Evolutionary conservation across 2,329 filamentous ascomycete genomes (phyloP).

Genomic region (Torrubiella hemipterigena): DNA sequence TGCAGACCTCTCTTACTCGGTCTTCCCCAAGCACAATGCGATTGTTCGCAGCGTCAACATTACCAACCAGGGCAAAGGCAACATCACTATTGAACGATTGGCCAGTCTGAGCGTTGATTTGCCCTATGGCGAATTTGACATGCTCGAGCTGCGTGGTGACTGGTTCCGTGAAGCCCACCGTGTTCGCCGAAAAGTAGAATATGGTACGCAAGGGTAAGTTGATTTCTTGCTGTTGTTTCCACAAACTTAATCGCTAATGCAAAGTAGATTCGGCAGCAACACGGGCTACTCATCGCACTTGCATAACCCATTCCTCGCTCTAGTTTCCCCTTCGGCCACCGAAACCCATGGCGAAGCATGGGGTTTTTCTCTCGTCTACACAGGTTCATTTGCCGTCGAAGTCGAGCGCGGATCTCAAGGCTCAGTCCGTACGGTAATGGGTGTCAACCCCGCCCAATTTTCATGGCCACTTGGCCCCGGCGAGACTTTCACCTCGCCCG

Average conservation of each 20-base stretch:
- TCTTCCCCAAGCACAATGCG: constrained; percentile 50
- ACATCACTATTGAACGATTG: constrained; percentile 42
- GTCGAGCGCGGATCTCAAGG: constrained; percentile 52
- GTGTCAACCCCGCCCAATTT: constrained; percentile 48
- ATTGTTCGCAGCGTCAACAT: constrained; percentile 49
- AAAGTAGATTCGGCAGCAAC: constrained; percentile 42
- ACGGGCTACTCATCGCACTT: constrained; percentile 51
- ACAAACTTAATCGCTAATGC: not conserved
- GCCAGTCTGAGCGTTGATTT: constrained; percentile 51
- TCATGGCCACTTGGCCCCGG: constrained; percentile 45
- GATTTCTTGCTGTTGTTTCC: not conserved
- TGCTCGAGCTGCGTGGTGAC: constrained; percentile 50
- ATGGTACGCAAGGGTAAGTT: constrained; percentile 39
- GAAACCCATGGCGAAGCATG: constrained; percentile 50
- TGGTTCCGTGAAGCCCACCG: constrained; percentile 48
- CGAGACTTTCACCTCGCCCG: constrained; percentile 46
- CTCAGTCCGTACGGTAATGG: constrained; percentile 45
- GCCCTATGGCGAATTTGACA: constrained; percentile 46
- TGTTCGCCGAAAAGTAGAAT: constrained; percentile 41
- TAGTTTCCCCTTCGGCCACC: constrained; percentile 44
- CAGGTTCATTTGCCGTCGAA: constrained; percentile 49
- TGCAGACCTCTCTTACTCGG: constrained; percentile 48
- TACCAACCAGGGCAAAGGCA: constrained; percentile 41
- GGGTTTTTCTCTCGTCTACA: constrained; percentile 54
- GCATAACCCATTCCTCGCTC: constrained; percentile 51